A percentile compares a stretch with the other conserved stretches of the same genome.
phyloP scores from a whole-genome alignment of 1,284 basidiomycete species.

The Inonotus hispidus region DNA sequence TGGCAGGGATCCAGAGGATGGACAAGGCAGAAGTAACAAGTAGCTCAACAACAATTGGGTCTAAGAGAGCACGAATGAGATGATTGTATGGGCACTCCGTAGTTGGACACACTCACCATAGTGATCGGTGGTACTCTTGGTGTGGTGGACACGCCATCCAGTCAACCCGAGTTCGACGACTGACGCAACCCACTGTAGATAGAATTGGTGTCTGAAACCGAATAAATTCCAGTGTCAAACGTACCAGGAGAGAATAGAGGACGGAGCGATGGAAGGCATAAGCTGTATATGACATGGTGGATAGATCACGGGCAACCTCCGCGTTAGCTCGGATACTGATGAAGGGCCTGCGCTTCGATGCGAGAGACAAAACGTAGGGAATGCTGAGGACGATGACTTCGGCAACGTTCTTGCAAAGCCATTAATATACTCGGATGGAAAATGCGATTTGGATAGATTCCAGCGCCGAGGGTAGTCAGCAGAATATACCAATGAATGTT shows the following conservation, averaged over 20 bases:
- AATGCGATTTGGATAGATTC: background rate
- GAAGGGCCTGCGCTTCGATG: background rate
- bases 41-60: conserved; percentile 17
- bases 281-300: background rate
- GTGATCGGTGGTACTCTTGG: background rate
- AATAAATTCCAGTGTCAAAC: background rate
- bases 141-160: conserved; percentile 15
- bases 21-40: conserved; percentile 17
- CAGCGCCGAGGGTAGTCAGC: background rate
- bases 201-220: background rate
- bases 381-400: background rate
- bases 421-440: background rate
- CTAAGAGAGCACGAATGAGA: background rate
- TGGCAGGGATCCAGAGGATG: conserved; percentile 18
- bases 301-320: background rate
- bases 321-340: background rate
- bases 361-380: background rate
- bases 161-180: conserved; percentile 13
- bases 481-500: background rate
- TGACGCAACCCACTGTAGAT: conserved; percentile 7
- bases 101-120: conserved; percentile 8
- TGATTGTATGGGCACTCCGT: background rate
- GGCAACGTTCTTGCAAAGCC: background rate
- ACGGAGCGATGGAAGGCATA: conserved; percentile 4
- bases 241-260: conserved; percentile 9